These are phyloP conservation scores for Jacaranda copaia DNA, from an alignment of 257 asterid genomes.

Conservation along the genomic window DNA sequence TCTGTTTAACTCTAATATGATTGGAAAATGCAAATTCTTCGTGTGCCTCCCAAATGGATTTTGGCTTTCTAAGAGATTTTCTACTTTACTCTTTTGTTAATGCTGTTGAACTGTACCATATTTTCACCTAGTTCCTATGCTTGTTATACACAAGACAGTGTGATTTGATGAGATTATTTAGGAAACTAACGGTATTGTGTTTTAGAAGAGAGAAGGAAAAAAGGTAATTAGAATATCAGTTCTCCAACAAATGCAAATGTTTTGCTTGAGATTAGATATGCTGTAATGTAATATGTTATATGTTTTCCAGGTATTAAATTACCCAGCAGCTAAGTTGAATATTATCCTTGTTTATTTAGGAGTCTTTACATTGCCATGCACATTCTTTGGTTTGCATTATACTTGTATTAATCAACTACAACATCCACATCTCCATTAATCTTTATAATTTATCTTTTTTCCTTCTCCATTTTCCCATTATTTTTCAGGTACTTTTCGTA, in stretches of 20 bases:
- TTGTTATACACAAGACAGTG: constrained; percentile 3
- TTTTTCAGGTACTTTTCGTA: constrained; percentile 95
- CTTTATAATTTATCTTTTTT: constrained; percentile 12
- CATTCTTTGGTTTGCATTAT: constrained; percentile 21
- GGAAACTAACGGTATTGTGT: not conserved
- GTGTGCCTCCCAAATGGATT: too few species aligned
- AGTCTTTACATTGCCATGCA: not conserved
- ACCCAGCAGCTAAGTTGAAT: not conserved
- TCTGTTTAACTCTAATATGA: constrained; percentile 16
- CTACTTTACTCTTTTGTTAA: constrained; percentile 17
- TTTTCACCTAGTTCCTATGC: not conserved
- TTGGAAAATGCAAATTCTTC: too few species aligned
- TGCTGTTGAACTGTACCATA: constrained; percentile 12
- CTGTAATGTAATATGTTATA: too few species aligned
- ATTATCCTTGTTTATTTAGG: constrained; percentile 6
- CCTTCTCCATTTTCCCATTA: constrained; percentile 27
- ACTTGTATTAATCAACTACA: constrained; percentile 7
- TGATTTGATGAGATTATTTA: constrained; percentile 7
- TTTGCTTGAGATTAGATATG: not conserved
- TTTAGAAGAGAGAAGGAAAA: not conserved
- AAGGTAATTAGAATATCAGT: not conserved
- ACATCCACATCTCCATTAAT: constrained; percentile 15
- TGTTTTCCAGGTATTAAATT: not conserved
- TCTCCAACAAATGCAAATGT: constrained; percentile 2
- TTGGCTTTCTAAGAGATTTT: not conserved